Conservation (phyloP, 495 filamentous ascomycete species). For the Neurospora cerealis region DNA sequence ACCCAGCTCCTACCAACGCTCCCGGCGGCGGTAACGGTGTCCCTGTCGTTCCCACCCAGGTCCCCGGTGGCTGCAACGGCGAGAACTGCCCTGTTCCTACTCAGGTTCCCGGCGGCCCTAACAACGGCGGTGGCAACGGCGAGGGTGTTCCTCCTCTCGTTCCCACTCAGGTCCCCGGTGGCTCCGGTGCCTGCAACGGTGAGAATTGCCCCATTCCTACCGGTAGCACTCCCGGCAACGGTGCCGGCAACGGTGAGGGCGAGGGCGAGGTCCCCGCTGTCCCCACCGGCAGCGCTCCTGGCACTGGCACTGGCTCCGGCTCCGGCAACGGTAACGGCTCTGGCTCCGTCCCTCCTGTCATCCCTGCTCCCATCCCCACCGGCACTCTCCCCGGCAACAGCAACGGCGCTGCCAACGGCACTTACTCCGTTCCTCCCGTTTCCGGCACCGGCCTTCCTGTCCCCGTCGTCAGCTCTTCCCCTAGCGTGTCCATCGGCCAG, state of each 20-base stretch:
- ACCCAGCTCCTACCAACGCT: constrained; percentile 6
- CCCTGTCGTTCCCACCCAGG: constrained; percentile 27
- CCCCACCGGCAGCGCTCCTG: neutral
- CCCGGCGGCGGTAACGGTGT: neutral
- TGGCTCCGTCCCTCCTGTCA: neutral
- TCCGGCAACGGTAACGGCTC: neutral
- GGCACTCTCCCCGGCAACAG: neutral
- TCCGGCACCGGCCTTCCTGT: neutral
- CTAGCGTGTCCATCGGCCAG: neutral
- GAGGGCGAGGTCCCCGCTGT: neutral
- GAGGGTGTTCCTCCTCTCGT: constrained; percentile 6
- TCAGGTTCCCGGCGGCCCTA: neutral
- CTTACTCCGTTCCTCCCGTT: neutral
- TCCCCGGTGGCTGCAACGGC: neutral
- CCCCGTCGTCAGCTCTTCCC: neutral
- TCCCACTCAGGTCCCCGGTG: neutral
- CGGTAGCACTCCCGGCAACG: neutral
- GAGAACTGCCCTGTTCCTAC: constrained; percentile 7
- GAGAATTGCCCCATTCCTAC: neutral
- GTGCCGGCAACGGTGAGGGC: neutral
- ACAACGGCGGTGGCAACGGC: neutral
- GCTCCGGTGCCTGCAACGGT: neutral
- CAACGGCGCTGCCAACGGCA: neutral
- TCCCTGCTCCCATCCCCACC: neutral
- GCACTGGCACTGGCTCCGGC: neutral